A percentile compares a stretch with the other conserved stretches of the same genome.
Conservation (phyloP, 2,329 filamentous ascomycete genomes). For the Alternaria ethzedia region DNA sequence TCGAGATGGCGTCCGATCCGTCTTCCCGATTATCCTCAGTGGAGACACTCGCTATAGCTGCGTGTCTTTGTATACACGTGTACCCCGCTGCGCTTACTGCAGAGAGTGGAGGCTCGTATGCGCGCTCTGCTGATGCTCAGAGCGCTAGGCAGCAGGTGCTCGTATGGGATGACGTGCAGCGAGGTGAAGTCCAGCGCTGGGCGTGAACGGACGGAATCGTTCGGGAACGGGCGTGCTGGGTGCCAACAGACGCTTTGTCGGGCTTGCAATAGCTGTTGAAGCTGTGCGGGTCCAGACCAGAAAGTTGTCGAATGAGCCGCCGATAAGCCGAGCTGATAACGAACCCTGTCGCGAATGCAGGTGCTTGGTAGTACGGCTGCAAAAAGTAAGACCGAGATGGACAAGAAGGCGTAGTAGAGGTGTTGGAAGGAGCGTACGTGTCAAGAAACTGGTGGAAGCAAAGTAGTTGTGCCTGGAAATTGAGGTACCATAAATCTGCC, state of each 20-base stretch:
- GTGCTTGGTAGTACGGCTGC: background rate
- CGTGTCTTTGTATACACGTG: background rate
- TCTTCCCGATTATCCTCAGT: background rate
- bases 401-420: background rate
- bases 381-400: slow-evolving; percentile 1
- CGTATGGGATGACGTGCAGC: slow-evolving; percentile 2
- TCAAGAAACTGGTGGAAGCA: slow-evolving; percentile 3
- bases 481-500: slow-evolving; percentile 21
- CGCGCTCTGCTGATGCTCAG: slow-evolving; percentile 6
- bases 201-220: background rate
- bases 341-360: slow-evolving; percentile 24
- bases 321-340: slow-evolving; percentile 49
- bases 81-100: slow-evolving; percentile 17
- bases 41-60: background rate
- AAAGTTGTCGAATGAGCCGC: slow-evolving; percentile 34
- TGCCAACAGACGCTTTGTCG: background rate
- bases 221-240: background rate
- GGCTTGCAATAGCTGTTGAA: slow-evolving; percentile 9
- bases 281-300: slow-evolving; percentile 20
- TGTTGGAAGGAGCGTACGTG: slow-evolving; percentile 14
- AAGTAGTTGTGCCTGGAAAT: slow-evolving; percentile 15
- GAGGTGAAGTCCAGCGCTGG: background rate
- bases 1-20: background rate
- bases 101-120: slow-evolving; percentile 2
- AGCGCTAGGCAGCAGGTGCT: slow-evolving; percentile 9